Percentiles rank a stretch among this genome's conserved stretches.
Conservation (phyloP, 345 rosid species). For the Balakata baccata region DNA sequence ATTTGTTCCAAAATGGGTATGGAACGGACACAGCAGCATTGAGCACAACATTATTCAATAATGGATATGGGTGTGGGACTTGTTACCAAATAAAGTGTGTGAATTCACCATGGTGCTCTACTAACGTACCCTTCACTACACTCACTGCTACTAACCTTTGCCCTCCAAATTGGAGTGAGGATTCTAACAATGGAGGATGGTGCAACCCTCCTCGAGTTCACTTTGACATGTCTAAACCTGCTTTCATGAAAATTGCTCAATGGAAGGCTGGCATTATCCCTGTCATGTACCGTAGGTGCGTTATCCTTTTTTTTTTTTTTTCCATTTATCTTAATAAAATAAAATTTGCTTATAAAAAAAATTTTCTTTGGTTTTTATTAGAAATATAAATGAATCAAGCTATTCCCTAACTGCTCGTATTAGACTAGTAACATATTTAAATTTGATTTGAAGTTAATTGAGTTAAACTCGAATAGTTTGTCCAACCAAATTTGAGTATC, state of each 20-base stretch:
- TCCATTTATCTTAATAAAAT: too few relatives aligned
- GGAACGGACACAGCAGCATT: conserved; percentile 66
- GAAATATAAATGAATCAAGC: too few relatives aligned
- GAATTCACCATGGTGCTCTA: conserved; percentile 48
- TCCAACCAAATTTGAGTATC: too few relatives aligned
- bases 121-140: conserved; percentile 36
- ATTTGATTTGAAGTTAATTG: too few relatives aligned
- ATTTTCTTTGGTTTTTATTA: too few relatives aligned
- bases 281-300: conserved; percentile 61
- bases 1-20: conserved; percentile 57
- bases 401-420: too few relatives aligned
- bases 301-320: not conserved
- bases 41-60: conserved; percentile 63
- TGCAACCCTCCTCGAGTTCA: conserved; percentile 85
- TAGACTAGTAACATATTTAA: too few relatives aligned
- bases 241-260: conserved; percentile 73
- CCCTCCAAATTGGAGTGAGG: conserved; percentile 69
- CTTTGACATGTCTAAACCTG: conserved; percentile 83
- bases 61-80: conserved; percentile 75
- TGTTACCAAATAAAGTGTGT: conserved; percentile 67
- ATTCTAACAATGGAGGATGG: conserved; percentile 79
- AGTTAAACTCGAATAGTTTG: too few relatives aligned
- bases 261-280: conserved; percentile 90
- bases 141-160: conserved; percentile 80
- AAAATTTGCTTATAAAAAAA: too few relatives aligned